Conservation (phyloP, 139 green algal species). For the Chlorella sp. region DNA sequence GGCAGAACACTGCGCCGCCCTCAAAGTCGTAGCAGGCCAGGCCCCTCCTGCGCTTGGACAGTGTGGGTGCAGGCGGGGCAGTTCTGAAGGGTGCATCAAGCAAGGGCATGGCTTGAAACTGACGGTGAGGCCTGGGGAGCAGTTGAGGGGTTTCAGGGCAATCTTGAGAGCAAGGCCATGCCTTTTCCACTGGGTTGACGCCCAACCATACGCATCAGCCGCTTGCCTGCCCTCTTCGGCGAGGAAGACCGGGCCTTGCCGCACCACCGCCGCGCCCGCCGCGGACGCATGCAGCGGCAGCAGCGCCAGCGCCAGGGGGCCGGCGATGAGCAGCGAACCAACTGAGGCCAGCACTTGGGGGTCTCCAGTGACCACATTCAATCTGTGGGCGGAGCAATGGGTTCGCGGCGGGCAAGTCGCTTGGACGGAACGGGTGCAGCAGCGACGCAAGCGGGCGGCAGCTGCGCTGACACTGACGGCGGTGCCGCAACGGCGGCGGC, state of each 20-base stretch:
- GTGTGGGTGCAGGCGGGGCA: not conserved
- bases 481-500: too few species aligned
- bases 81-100: not conserved
- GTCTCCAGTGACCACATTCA: not conserved
- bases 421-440: too few species aligned
- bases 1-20: not conserved
- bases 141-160: too few species aligned
- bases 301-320: not conserved
- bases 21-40: slow-evolving; percentile 25
- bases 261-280: not conserved
- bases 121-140: too few species aligned
- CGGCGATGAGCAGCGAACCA: not conserved
- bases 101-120: too few species aligned
- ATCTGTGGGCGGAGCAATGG: not conserved
- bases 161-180: too few species aligned
- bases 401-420: too few species aligned
- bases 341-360: not conserved
- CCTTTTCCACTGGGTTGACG: not conserved
- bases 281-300: not conserved
- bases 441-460: too few species aligned
- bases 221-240: not conserved
- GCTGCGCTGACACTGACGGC: too few species aligned
- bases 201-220: too few species aligned
- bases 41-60: not conserved
- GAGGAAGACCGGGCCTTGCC: not conserved